phyloP scores from a whole-genome alignment of 148 eudicot species.

The Camellia lanceoleosa region DNA sequence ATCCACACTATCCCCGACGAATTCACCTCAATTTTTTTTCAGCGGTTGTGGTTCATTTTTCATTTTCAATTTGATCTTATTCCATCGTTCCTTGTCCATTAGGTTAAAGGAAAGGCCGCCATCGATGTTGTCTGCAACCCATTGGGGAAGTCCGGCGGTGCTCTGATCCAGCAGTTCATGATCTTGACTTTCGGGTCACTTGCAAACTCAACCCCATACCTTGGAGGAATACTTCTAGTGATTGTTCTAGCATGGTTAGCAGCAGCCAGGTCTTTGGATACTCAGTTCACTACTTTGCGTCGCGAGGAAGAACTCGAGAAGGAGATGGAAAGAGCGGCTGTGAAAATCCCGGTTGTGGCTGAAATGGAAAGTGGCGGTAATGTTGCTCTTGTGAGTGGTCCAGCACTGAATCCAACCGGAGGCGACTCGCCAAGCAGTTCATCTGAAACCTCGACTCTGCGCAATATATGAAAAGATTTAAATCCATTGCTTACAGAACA shows the following conservation, averaged over 20 bases:
- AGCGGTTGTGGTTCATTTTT: not conserved
- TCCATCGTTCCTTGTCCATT: constrained; percentile 9
- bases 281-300: constrained; percentile 78
- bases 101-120: constrained; percentile 98
- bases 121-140: constrained; percentile 99
- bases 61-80: not conserved
- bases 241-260: constrained; percentile 88
- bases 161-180: constrained; percentile 97
- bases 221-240: constrained; percentile 75
- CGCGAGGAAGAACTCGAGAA: constrained; percentile 95
- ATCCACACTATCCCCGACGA: too few relatives aligned
- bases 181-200: constrained; percentile 94
- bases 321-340: constrained; percentile 82
- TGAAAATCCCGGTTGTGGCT: constrained; percentile 68
- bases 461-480: constrained; percentile 18
- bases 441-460: constrained; percentile 37
- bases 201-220: constrained; percentile 95
- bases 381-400: constrained; percentile 34
- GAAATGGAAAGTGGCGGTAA: constrained; percentile 37
- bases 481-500: not conserved
- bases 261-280: constrained; percentile 85
- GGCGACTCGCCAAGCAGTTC: constrained; percentile 48
- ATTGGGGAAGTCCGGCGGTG: constrained; percentile 96
- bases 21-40: not conserved
- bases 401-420: constrained; percentile 35